Evolutionary conservation across 352 stramenopile species (phyloP).

Genomic region (Porosira glacialis): DNA sequence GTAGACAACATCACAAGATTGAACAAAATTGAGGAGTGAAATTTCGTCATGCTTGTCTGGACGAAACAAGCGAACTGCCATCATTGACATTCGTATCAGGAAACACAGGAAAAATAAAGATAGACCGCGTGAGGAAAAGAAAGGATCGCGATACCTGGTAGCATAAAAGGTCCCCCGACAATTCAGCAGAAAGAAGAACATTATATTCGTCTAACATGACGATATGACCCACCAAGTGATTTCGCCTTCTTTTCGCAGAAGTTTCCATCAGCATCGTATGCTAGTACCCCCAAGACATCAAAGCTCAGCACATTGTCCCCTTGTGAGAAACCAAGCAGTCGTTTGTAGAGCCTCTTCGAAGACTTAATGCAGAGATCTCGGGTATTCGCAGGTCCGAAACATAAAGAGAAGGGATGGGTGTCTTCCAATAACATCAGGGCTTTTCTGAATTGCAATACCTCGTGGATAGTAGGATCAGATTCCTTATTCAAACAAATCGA

Average conservation of each 20-base stretch:
- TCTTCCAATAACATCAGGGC: conserved; percentile 47
- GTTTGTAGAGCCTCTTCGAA: conserved; percentile 34
- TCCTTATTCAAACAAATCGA: no score
- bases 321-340: conserved; percentile 33
- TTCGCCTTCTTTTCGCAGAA: conserved; percentile 45
- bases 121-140: no score
- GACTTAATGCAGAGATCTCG: conserved; percentile 55
- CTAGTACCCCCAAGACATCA: conserved; percentile 49
- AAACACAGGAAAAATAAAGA: no score
- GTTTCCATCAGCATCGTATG: conserved; percentile 47
- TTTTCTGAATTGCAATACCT: conserved; percentile 59
- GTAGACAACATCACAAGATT: conserved; percentile 57
- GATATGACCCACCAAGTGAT: no score
- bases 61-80: conserved; percentile 45
- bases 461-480: conserved; percentile 35
- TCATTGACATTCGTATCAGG: no score
- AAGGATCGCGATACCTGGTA: no score
- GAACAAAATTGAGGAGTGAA: conserved; percentile 47
- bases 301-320: conserved; percentile 35
- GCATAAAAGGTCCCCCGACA: no score
- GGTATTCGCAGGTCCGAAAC: conserved; percentile 40
- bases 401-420: conserved; percentile 40
- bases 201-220: no score
- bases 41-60: no score
- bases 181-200: no score